phyloP scores from a whole-genome alignment of 2,329 filamentous ascomycete genomes.

The Sporothrix schenckii region DNA sequence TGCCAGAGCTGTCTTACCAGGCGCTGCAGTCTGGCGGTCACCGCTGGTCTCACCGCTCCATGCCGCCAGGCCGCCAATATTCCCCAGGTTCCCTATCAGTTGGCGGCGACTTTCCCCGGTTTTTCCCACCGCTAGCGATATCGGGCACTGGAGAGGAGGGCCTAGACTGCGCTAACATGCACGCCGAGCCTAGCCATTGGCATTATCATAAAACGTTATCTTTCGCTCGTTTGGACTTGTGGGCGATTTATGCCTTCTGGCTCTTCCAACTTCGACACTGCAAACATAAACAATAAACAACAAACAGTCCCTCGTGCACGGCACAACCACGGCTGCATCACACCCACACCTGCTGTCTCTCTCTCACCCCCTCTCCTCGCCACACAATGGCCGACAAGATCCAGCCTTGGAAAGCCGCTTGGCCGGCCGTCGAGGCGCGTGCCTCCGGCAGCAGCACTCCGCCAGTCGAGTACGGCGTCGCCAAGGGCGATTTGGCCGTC shows the following conservation, averaged over 20 bases:
- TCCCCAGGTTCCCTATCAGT: neutral
- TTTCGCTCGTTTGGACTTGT: neutral
- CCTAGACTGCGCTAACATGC: conserved; percentile 2
- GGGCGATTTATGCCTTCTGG: neutral
- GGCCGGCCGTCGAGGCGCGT: conserved; percentile 26
- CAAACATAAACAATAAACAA: neutral
- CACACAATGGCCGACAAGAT: conserved; percentile 31
- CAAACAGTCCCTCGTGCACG: neutral
- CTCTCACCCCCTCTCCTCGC: neutral
- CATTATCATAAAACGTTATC: neutral
- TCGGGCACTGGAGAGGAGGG: neutral
- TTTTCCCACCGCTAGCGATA: conserved; percentile 21
- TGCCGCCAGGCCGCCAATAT: neutral
- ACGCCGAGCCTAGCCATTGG: neutral
- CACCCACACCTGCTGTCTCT: neutral
- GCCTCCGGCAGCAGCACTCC: neutral
- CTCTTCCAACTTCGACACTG: neutral
- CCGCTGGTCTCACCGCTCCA: conserved; percentile 13
- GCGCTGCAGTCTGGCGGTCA: neutral
- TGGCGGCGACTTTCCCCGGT: neutral
- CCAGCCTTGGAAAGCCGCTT: conserved; percentile 35
- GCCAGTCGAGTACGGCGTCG: conserved; percentile 29
- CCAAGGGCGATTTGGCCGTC: conserved; percentile 29
- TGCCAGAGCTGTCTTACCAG: neutral
- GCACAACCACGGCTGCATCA: neutral